Evolutionary conservation across 2,329 filamentous ascomycete species (phyloP), one percentile per base, ranked within the genome.

Genomic region (Aspergillus aculeatinus): DNA sequence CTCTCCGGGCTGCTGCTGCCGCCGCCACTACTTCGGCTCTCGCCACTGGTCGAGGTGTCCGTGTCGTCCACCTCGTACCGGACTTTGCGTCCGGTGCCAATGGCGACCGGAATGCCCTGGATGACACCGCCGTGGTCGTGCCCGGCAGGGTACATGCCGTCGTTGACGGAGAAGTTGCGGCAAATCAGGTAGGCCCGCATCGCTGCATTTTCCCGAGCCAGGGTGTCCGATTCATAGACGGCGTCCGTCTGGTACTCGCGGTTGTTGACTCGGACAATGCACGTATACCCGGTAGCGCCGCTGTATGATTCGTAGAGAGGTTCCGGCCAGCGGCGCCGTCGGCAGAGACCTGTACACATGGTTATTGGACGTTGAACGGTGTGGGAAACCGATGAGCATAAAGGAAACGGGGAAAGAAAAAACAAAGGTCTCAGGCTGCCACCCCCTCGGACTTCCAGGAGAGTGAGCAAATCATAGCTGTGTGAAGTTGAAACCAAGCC

Each of bases 141-240:
- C 65, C 77, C 86, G 69, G 67, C 83, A 72, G 72, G 86, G 65
- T 85, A 86, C 92, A 96, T 96, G 74, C 94, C 94, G 70, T 96
- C 92, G 74, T 96, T 97, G 76, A 96, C 91, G 58, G 92, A 96
- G 80, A 97, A 97, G 83, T 96, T 96, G 65, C 92, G 89, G 82
- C 94, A 97, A 67, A 97, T 95, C 87, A 96, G 94, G 79, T 96
- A 98, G 60, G 94, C 94, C 63, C 92, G 90, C 86, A 96, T 96
- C 62, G 94, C 94, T 27, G 94, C 94, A 70, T 94, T 95, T 77
- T 98, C 93, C 73, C 92, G 91, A 51, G 94, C 94, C 66, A 96
- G 83, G 52, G 85, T 82, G 74, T 94, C 90, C 63, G 89, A 90
- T 74, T 90, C 87, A 79, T 95, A 96, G 65, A 89, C 85, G 42